phyloP scores from a whole-genome alignment of 306 rosid species.

The Corylus avellana region DNA sequence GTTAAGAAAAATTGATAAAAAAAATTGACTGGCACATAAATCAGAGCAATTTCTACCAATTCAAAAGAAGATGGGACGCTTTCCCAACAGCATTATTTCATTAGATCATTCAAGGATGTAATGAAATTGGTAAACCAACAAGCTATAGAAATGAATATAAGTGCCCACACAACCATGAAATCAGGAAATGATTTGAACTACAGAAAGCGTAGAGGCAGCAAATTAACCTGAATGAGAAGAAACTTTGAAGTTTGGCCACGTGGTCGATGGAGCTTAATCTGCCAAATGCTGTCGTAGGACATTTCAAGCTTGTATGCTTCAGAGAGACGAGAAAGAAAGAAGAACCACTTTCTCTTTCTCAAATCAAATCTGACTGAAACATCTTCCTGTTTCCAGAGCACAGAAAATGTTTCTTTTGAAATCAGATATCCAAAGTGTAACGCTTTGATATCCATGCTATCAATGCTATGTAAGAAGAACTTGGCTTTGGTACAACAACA shows the following conservation, averaged over 20 bases:
- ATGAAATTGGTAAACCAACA: no score
- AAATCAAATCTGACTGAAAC: conserved; percentile 43
- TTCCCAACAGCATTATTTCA: conserved; percentile 17
- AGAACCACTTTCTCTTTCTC: conserved; percentile 30
- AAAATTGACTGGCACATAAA: conserved; percentile 9
- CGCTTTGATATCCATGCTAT: conserved; percentile 15
- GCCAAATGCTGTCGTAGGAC: conserved; percentile 42
- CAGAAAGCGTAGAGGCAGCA: no score
- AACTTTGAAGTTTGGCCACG: conserved; percentile 15
- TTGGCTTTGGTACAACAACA: no score
- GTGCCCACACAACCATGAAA: no score
- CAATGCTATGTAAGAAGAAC: no score
- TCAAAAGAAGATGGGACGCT: conserved; percentile 10
- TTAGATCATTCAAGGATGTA: background rate
- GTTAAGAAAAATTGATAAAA: background rate
- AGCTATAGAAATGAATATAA: no score
- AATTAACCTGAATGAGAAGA: no score
- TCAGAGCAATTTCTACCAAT: background rate
- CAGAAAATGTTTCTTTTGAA: conserved; percentile 42
- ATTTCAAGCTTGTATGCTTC: conserved; percentile 52
- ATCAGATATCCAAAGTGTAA: conserved; percentile 51
- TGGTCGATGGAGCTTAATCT: conserved; percentile 41
- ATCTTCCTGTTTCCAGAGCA: conserved; percentile 46
- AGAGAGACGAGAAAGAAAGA: conserved; percentile 29
- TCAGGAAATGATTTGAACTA: no score